A percentile compares a stretch with the other conserved stretches of the same genome.
Evolutionary conservation across 2,329 filamentous ascomycete genomes (phyloP).

Genomic region (Sclerotinia trifoliorum): DNA sequence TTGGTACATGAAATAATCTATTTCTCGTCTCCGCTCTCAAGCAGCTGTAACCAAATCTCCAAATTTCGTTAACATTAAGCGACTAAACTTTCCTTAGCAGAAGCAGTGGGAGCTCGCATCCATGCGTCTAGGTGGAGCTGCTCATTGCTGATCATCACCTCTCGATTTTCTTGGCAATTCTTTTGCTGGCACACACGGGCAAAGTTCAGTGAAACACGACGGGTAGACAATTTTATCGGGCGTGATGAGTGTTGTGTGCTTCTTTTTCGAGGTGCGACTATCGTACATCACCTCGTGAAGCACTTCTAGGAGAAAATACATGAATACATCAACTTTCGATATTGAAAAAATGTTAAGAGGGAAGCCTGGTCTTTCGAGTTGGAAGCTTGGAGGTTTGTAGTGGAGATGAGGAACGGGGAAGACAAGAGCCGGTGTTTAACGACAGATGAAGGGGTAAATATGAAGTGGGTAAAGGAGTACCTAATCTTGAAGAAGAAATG

Average conservation of each 20-base stretch:
- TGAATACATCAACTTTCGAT: not conserved
- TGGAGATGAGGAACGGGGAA: constrained; percentile 3
- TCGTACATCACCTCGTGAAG: not conserved
- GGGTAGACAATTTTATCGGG: not conserved
- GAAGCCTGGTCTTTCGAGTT: not conserved
- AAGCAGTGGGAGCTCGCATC: not conserved
- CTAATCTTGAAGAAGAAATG: not conserved
- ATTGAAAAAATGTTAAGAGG: not conserved
- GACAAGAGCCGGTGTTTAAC: not conserved
- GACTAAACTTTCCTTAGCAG: not conserved
- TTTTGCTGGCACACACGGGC: not conserved
- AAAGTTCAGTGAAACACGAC: not conserved
- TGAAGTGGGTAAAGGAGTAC: no score
- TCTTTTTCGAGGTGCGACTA: not conserved
- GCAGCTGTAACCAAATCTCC: not conserved
- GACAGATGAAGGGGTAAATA: constrained; percentile 17
- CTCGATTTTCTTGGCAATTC: not conserved
- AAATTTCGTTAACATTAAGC: not conserved
- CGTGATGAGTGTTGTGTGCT: not conserved
- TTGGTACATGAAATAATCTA: no score
- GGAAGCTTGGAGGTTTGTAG: not conserved
- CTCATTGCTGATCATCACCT: constrained; percentile 6
- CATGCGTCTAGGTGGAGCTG: no score
- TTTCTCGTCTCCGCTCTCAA: no score
- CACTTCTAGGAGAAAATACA: not conserved